phyloP scores from a whole-genome alignment of 2,329 filamentous ascomycete genomes.

The Colletotrichum coccodes region DNA sequence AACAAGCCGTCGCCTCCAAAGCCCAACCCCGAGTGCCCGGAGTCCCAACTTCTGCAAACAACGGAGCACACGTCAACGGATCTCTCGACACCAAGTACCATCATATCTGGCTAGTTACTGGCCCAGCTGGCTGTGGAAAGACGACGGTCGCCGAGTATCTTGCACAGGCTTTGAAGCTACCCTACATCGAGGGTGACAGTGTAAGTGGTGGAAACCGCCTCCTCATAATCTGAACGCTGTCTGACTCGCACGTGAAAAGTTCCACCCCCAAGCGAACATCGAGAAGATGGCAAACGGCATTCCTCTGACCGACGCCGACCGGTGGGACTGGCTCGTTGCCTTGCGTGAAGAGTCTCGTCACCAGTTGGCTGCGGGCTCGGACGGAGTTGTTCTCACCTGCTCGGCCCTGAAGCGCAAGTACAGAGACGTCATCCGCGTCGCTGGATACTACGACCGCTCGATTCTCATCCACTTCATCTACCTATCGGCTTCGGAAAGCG shows the following conservation, averaged over 20 bases:
- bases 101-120: slow-evolving; percentile 85
- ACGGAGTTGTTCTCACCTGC: slow-evolving; percentile 93
- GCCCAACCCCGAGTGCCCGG: slow-evolving; percentile 24
- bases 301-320: slow-evolving; percentile 90
- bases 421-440: slow-evolving; percentile 88
- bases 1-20: slow-evolving; percentile 42
- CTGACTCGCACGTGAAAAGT: slow-evolving; percentile 58
- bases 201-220: slow-evolving; percentile 59
- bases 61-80: slow-evolving; percentile 42
- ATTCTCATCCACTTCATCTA: slow-evolving; percentile 94
- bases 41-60: slow-evolving; percentile 37
- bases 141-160: slow-evolving; percentile 77
- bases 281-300: slow-evolving; percentile 90
- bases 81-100: slow-evolving; percentile 54
- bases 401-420: slow-evolving; percentile 97
- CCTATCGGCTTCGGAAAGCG: slow-evolving; percentile 79
- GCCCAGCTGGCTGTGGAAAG: slow-evolving; percentile 83
- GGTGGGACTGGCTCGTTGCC: slow-evolving; percentile 95
- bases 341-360: slow-evolving; percentile 76
- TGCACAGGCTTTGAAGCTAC: slow-evolving; percentile 69
- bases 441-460: slow-evolving; percentile 77
- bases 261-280: slow-evolving; percentile 81
- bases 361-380: slow-evolving; percentile 64
- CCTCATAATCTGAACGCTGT: neutral
- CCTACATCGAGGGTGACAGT: slow-evolving; percentile 82